A percentile compares a stretch with the other conserved stretches of the same genome.
Conservation (phyloP, 2,329 filamentous ascomycete genomes). For the Penicillium sp. region DNA sequence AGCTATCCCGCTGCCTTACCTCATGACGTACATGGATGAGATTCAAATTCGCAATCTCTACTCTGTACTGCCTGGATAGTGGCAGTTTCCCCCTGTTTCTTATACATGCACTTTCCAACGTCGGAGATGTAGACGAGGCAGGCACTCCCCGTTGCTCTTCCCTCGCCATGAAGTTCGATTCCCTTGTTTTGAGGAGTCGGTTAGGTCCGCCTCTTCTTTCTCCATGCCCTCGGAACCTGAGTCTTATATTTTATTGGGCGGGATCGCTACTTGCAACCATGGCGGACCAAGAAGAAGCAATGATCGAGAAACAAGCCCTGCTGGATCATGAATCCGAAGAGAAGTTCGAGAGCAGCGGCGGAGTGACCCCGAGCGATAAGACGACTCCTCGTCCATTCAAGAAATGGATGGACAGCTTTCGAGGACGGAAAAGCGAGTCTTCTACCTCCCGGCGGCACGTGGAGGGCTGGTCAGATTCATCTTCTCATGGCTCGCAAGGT, state of each 20-base stretch:
- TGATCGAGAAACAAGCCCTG: constrained; percentile 1
- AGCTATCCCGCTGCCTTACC: constrained; percentile 10
- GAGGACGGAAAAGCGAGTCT: constrained; percentile 22
- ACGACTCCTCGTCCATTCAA: constrained; percentile 28
- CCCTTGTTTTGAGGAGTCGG: neutral
- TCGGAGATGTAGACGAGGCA: neutral
- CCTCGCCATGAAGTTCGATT: constrained; percentile 1
- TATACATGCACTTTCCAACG: neutral
- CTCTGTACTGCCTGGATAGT: constrained; percentile 1
- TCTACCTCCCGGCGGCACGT: constrained; percentile 27
- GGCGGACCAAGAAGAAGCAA: constrained; percentile 5
- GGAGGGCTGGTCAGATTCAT: constrained; percentile 36
- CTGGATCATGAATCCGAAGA: constrained; percentile 3
- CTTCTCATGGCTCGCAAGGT: constrained; percentile 19
- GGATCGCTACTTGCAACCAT: constrained; percentile 7
- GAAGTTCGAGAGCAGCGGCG: constrained; percentile 6
- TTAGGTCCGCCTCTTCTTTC: constrained; percentile 2
- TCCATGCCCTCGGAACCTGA: constrained; percentile 9
- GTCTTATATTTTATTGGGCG: neutral
- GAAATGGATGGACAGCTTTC: constrained; percentile 39
- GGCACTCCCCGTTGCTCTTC: neutral
- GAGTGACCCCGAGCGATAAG: constrained; percentile 7
- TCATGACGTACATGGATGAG: constrained; percentile 24
- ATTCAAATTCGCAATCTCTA: constrained; percentile 18
- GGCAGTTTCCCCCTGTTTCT: neutral